Conservation (phyloP, 106 monocot species). For the Allium cepa region DNA sequence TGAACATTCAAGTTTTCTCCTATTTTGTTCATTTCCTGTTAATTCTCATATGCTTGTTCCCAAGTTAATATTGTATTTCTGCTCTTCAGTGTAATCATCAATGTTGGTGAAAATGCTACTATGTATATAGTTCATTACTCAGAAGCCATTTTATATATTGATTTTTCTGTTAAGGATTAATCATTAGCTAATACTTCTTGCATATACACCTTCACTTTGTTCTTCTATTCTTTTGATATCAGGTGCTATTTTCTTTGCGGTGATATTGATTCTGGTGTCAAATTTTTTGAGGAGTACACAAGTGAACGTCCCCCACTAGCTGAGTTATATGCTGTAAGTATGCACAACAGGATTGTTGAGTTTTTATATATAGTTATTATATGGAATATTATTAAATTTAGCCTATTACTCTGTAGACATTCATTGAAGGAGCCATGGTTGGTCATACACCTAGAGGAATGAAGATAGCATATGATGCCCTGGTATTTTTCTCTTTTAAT, state of each 20-base stretch:
- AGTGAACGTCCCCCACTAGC: constrained; percentile 39
- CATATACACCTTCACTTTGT: neutral
- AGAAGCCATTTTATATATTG: no score
- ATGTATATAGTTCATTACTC: no score
- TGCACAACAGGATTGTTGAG: neutral
- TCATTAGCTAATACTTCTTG: no score
- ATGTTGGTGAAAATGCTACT: no score
- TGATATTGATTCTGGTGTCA: constrained; percentile 62
- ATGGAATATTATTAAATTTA: neutral
- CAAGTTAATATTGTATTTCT: no score
- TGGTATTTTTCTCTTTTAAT: constrained; percentile 30
- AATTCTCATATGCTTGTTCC: neutral
- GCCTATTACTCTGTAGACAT: constrained; percentile 27
- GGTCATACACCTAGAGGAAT: constrained; percentile 76
- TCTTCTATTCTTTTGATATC: neutral
- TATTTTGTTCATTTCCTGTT: neutral
- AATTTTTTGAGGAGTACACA: constrained; percentile 52
- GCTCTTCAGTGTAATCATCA: no score
- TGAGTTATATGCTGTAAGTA: constrained; percentile 62
- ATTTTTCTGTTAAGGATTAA: no score
- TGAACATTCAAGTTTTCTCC: no score
- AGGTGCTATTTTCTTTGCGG: constrained; percentile 64
- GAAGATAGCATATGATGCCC: constrained; percentile 72
- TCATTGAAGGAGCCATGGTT: constrained; percentile 86
- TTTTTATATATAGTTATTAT: neutral